Conservation (phyloP, 2,329 filamentous ascomycete genomes). For the Zasmidium citrigriseum region DNA sequence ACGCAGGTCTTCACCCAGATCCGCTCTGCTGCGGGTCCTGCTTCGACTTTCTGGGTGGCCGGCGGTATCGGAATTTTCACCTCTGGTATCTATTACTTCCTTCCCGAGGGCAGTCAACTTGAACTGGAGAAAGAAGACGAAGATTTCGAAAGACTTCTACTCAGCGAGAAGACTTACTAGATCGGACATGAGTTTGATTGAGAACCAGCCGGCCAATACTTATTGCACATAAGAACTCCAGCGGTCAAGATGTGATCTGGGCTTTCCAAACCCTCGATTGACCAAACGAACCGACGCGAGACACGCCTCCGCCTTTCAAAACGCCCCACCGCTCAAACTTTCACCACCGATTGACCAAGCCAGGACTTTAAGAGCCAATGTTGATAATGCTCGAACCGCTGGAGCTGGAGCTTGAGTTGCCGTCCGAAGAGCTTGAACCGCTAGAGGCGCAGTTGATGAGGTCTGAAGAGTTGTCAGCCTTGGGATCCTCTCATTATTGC, state of each 20-base stretch:
- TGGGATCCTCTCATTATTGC: no score
- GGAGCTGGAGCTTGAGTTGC: neutral
- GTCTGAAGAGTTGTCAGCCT: neutral
- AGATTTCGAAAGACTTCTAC: constrained; percentile 19
- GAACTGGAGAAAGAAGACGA: constrained; percentile 23
- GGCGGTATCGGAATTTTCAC: constrained; percentile 23
- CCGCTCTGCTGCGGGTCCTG: constrained; percentile 24
- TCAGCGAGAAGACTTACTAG: neutral
- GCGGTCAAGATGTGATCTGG: neutral
- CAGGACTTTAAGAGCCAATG: neutral
- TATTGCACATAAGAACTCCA: no score
- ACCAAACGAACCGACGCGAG: no score
- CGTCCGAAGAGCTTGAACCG: neutral
- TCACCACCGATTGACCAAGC: no score
- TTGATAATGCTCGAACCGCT: neutral
- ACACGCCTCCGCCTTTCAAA: no score
- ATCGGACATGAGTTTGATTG: no score
- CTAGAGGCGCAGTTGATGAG: neutral
- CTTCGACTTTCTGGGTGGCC: constrained; percentile 24
- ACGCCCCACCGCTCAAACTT: no score
- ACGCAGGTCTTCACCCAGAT: constrained; percentile 55
- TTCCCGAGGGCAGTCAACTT: constrained; percentile 22
- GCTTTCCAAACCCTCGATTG: no score
- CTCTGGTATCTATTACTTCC: constrained; percentile 22
- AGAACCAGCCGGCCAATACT: no score